Percentiles rank a stretch among this genome's conserved stretches.
Evolutionary conservation across 2,329 filamentous ascomycete genomes (phyloP).

Genomic region (Colletotrichum neosansevieriae): DNA sequence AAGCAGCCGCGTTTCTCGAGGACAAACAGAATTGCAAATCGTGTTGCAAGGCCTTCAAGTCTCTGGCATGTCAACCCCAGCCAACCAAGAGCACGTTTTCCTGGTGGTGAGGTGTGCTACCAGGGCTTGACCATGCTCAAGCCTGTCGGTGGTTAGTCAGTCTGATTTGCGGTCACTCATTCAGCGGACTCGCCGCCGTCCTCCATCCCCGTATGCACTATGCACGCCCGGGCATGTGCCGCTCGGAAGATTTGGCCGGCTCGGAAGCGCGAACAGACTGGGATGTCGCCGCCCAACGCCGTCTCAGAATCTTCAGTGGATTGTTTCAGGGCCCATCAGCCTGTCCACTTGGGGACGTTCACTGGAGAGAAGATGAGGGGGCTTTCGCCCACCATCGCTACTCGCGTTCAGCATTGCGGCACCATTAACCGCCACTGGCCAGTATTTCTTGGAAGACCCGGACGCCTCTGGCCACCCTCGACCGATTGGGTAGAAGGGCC

Average conservation of each 20-base stretch:
- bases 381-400: slow-evolving; percentile 1
- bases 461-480: slow-evolving; percentile 14
- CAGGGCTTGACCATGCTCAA: slow-evolving; percentile 6
- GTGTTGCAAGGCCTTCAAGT: slow-evolving; percentile 12
- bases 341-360: slow-evolving; percentile 14
- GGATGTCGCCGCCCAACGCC: slow-evolving; percentile 19
- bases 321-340: slow-evolving; percentile 35
- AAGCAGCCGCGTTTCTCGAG: slow-evolving; percentile 16
- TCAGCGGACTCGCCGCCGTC: no score
- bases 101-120: background rate
- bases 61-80: slow-evolving; percentile 6
- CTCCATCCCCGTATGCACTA: background rate
- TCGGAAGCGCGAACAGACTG: slow-evolving; percentile 9
- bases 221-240: slow-evolving; percentile 6
- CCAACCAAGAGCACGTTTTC: background rate
- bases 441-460: background rate
- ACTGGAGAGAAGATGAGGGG: background rate
- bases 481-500: slow-evolving; percentile 18
- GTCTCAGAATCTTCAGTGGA: slow-evolving; percentile 32
- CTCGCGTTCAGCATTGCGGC: background rate
- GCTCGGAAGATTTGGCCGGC: slow-evolving; percentile 20
- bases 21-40: slow-evolving; percentile 29
- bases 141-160: background rate
- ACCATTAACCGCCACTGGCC: slow-evolving; percentile 22
- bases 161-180: background rate